phyloP scores from a whole-genome alignment of 2,329 filamentous ascomycete species.

The Trichothecium roseum region DNA sequence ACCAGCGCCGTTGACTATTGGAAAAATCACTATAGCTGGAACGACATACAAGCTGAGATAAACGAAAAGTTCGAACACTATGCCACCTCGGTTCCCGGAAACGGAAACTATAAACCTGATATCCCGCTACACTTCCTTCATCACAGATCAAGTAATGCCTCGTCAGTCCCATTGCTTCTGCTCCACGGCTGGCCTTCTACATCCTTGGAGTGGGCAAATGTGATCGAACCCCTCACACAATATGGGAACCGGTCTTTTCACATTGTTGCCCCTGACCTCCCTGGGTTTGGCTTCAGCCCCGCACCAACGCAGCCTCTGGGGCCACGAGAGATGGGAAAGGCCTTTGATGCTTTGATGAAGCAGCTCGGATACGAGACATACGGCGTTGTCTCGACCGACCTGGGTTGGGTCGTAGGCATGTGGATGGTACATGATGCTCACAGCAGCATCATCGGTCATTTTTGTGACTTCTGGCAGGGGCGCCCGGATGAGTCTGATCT shows the following conservation, averaged over 20 bases:
- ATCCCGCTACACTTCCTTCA: conserved; percentile 6
- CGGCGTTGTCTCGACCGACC: conserved; percentile 3
- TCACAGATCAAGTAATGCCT: conserved; percentile 2
- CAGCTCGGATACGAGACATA: conserved; percentile 3
- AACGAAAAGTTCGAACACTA: conserved; percentile 5
- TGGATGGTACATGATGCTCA: neutral
- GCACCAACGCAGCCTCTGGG: neutral
- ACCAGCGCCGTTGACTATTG: conserved; percentile 3
- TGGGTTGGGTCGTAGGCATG: conserved; percentile 1
- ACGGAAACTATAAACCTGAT: neutral
- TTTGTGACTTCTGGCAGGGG: no score
- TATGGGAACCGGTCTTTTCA: conserved; percentile 2
- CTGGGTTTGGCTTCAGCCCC: conserved; percentile 5
- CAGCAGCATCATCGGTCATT: conserved; percentile 2
- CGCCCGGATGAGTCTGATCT: no score
- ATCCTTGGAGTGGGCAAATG: conserved; percentile 1
- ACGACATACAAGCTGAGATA: conserved; percentile 2
- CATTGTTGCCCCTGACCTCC: conserved; percentile 3
- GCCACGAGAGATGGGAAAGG: neutral
- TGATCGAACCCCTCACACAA: conserved; percentile 1
- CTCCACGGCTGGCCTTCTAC: conserved; percentile 7
- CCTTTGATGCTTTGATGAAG: neutral
- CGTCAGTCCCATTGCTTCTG: conserved; percentile 5
- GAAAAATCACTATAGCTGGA: conserved; percentile 4
- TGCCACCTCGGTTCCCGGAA: conserved; percentile 1